Conservation (phyloP, 129 eudicot species). For the Solidago caesia region DNA sequence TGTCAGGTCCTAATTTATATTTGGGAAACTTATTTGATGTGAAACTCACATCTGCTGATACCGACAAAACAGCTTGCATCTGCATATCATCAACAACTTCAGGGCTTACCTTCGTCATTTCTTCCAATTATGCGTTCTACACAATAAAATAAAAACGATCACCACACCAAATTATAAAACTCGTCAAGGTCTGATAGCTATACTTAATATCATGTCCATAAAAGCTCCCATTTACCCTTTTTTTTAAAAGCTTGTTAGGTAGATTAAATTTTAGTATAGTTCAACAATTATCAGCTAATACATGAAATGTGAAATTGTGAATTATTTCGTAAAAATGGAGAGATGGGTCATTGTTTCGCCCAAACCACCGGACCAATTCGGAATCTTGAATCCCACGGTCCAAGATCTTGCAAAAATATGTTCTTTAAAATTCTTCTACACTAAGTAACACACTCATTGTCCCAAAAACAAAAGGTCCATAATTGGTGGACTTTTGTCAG, state of each 20-base stretch:
- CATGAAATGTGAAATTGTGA: background rate
- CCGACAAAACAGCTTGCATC: slow-evolving; percentile 52
- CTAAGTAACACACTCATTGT: slow-evolving; percentile 25
- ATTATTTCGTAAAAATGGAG: slow-evolving; percentile 1
- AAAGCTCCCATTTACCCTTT: background rate
- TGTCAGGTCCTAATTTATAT: slow-evolving; percentile 81
- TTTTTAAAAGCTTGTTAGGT: too few species aligned
- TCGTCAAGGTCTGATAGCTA: background rate
- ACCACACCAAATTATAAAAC: background rate
- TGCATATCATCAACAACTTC: slow-evolving; percentile 56
- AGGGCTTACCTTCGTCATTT: slow-evolving; percentile 93
- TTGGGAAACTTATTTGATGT: slow-evolving; percentile 71
- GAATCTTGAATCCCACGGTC: slow-evolving; percentile 14
- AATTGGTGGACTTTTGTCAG: slow-evolving; percentile 11
- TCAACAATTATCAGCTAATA: too few species aligned
- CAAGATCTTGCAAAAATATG: slow-evolving; percentile 11
- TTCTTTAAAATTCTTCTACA: slow-evolving; percentile 11
- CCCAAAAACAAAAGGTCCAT: slow-evolving; percentile 1
- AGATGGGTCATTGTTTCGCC: background rate
- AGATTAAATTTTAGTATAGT: too few species aligned
- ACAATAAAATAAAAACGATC: background rate
- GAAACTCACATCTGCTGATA: slow-evolving; percentile 84
- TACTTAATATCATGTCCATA: background rate
- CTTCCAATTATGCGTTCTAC: slow-evolving; percentile 30
- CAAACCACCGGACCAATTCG: slow-evolving; percentile 11